Evolutionary conservation across 2,329 filamentous ascomycete species (phyloP).

Genomic region (Capronia americana): DNA sequence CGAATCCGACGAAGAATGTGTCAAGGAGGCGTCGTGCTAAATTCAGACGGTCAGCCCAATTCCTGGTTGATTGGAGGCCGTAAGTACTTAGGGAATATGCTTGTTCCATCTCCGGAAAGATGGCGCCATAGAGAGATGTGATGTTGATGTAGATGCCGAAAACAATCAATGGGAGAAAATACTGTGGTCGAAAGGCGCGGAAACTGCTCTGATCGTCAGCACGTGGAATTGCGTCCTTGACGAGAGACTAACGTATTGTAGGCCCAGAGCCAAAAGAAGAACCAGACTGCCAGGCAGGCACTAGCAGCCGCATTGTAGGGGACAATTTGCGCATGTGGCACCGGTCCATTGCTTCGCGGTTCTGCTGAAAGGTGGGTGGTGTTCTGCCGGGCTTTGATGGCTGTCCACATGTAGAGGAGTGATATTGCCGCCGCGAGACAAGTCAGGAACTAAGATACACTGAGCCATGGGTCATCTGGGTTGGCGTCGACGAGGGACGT

Average conservation of each 20-base stretch:
- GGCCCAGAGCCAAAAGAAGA: conserved; percentile 67
- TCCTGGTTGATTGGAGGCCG: background rate
- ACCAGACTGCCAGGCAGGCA: conserved; percentile 72
- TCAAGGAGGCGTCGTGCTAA: conserved; percentile 60
- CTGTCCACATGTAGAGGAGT: conserved; percentile 70
- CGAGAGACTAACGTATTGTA: conserved; percentile 30
- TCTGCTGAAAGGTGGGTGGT: conserved; percentile 52
- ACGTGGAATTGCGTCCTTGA: background rate
- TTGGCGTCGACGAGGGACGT: background rate
- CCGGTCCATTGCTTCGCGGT: conserved; percentile 28
- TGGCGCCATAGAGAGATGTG: conserved; percentile 65
- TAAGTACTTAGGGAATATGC: conserved; percentile 24
- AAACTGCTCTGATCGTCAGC: conserved; percentile 48
- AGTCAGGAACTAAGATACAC: conserved; percentile 47
- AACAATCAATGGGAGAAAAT: conserved; percentile 72
- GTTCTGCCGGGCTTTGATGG: conserved; percentile 68
- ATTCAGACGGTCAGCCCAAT: conserved; percentile 43
- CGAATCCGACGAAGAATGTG: conserved; percentile 70
- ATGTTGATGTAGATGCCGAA: conserved; percentile 73
- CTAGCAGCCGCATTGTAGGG: conserved; percentile 74
- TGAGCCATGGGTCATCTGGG: conserved; percentile 3
- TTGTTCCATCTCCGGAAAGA: conserved; percentile 60
- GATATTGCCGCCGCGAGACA: conserved; percentile 66
- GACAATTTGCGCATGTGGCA: conserved; percentile 38
- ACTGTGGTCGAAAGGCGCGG: conserved; percentile 69